A percentile compares a stretch with the other conserved stretches of the same genome.
These are phyloP conservation scores for Paxillus ammoniavirescens DNA, from an alignment of 768 basidiomycete genomes.

Conservation along the genomic window DNA sequence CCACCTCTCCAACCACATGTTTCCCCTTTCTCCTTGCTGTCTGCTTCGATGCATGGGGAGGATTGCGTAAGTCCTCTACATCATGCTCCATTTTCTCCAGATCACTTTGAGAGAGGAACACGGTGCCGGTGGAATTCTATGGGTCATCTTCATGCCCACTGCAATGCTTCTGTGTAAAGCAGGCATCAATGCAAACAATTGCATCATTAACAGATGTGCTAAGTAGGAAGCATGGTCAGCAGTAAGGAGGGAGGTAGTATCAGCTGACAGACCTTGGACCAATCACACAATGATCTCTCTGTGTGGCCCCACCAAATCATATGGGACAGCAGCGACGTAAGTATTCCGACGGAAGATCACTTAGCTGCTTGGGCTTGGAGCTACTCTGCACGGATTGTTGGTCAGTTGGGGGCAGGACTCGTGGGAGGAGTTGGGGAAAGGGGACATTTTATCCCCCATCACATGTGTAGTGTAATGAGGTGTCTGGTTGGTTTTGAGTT, in stretches of 20 bases:
- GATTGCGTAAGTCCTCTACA: no score
- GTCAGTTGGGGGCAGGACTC: neutral
- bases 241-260: neutral
- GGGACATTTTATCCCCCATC: no score
- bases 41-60: no score
- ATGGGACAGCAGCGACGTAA: constrained; percentile 23
- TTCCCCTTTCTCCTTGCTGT: no score
- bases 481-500: neutral
- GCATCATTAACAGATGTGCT: constrained; percentile 19
- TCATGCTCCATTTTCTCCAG: no score
- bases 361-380: neutral
- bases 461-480: constrained; percentile 1
- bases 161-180: no score
- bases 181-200: constrained; percentile 33
- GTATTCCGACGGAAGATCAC: no score
- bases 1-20: neutral
- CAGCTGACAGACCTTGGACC: constrained; percentile 3
- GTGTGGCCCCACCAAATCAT: constrained; percentile 21
- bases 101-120: no score
- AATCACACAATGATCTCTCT: neutral
- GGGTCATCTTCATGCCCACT: no score
- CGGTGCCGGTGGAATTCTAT: no score
- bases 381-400: neutral
- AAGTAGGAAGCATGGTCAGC: neutral
- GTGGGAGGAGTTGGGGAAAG: neutral